phyloP scores from a whole-genome alignment of 371 early-diverging fungal species.

The Mucor mucedo region DNA sequence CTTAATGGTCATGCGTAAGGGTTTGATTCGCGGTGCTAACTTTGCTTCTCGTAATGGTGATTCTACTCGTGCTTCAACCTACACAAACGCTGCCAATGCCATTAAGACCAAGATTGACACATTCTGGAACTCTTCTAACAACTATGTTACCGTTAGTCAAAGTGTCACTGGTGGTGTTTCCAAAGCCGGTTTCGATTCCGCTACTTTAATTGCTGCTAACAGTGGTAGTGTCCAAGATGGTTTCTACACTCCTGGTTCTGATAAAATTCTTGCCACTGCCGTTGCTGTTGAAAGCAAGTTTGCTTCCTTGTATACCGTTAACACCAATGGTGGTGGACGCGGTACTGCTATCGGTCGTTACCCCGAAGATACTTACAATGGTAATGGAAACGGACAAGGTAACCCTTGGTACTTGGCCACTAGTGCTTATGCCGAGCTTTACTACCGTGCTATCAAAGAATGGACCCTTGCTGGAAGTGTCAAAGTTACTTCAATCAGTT shows the following conservation, averaged over 20 bases:
- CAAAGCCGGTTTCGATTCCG: slow-evolving; percentile 56
- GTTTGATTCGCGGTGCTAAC: slow-evolving; percentile 66
- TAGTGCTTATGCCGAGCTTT: slow-evolving; percentile 62
- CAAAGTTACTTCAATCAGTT: slow-evolving; percentile 36
- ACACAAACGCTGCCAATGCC: slow-evolving; percentile 23
- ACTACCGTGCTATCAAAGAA: slow-evolving; percentile 52
- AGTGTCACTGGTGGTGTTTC: slow-evolving; percentile 41
- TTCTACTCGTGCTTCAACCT: slow-evolving; percentile 25
- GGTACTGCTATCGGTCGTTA: slow-evolving; percentile 67
- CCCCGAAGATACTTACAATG: slow-evolving; percentile 70
- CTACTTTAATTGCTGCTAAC: slow-evolving; percentile 58
- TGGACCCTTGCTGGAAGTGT: slow-evolving; percentile 32
- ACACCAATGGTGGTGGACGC: slow-evolving; percentile 25
- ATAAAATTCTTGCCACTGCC: slow-evolving; percentile 48
- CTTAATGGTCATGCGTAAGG: slow-evolving; percentile 58
- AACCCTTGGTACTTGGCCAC: slow-evolving; percentile 76
- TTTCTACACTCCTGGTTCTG: slow-evolving; percentile 41
- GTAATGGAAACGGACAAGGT: slow-evolving; percentile 53
- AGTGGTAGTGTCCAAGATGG: slow-evolving; percentile 44
- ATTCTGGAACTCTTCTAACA: slow-evolving; percentile 40
- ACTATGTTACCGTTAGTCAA: slow-evolving; percentile 40
- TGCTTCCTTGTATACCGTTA: slow-evolving; percentile 52
- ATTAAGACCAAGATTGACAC: slow-evolving; percentile 32
- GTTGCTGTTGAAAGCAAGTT: slow-evolving; percentile 41
- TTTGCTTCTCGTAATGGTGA: slow-evolving; percentile 43